These are phyloP conservation scores for Pleurotus citrinopileatus DNA, from an alignment of 768 basidiomycete species.

Conservation along the genomic window DNA sequence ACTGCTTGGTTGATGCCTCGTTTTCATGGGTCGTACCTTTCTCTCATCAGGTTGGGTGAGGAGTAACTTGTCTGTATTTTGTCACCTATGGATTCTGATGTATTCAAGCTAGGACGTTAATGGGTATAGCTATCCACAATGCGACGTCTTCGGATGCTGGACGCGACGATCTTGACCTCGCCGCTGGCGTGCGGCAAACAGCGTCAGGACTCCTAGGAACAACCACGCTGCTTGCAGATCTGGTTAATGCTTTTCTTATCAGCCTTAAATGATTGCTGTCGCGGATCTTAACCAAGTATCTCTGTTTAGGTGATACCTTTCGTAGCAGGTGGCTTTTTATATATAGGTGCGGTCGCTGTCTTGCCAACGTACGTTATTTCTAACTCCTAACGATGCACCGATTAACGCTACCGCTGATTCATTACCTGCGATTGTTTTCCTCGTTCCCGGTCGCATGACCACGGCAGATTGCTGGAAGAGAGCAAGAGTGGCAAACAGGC, in stretches of 20 bases:
- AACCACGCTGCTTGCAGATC: constrained; percentile 71
- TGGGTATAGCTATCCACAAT: constrained; percentile 83
- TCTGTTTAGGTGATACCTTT: constrained; percentile 75
- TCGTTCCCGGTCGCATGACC: constrained; percentile 11
- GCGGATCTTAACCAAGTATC: constrained; percentile 16
- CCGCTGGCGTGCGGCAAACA: constrained; percentile 72
- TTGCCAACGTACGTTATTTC: constrained; percentile 72
- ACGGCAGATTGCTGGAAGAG: constrained; percentile 70
- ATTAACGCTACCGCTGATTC: constrained; percentile 1
- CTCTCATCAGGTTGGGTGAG: constrained; percentile 38
- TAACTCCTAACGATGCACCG: constrained; percentile 10
- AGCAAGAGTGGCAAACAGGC: constrained; percentile 87
- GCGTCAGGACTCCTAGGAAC: constrained; percentile 83
- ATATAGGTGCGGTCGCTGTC: constrained; percentile 91
- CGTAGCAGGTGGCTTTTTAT: constrained; percentile 89
- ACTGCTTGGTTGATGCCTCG: background rate
- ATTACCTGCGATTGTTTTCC: background rate
- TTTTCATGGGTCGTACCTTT: constrained; percentile 3
- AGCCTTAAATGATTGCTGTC: background rate
- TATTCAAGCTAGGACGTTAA: constrained; percentile 61
- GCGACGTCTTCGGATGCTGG: constrained; percentile 51
- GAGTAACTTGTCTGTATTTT: constrained; percentile 14
- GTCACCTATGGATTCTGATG: constrained; percentile 19
- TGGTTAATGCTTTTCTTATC: constrained; percentile 50
- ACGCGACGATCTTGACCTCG: constrained; percentile 53